Percentiles rank a stretch among this genome's conserved stretches.
phyloP scores from a whole-genome alignment of 805 yeast species.

The Hagleromyces aurorensis region DNA sequence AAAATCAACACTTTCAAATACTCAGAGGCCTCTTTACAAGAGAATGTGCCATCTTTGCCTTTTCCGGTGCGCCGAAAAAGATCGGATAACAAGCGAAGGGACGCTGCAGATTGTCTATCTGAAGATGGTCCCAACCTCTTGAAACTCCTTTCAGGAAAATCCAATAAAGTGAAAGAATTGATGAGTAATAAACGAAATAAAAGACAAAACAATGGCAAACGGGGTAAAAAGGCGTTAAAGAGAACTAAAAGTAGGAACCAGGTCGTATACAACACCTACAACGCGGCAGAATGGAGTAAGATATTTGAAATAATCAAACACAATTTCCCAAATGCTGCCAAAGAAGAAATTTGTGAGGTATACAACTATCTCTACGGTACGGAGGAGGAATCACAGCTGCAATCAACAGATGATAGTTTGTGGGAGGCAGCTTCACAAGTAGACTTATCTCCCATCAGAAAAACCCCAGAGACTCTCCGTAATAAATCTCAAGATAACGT shows the following conservation, averaged over 20 bases:
- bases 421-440: slow-evolving; percentile 21
- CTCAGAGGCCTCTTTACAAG: slow-evolving; percentile 1
- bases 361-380: slow-evolving; percentile 23
- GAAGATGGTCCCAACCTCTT: slow-evolving; percentile 15
- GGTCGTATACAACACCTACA: slow-evolving; percentile 18
- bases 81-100: slow-evolving; percentile 7
- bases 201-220: background rate
- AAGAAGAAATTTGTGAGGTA: slow-evolving; percentile 17
- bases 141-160: slow-evolving; percentile 28
- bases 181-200: slow-evolving; percentile 7
- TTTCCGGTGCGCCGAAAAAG: too few relatives aligned
- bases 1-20: slow-evolving; percentile 20
- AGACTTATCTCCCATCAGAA: too few relatives aligned
- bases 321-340: slow-evolving; percentile 18
- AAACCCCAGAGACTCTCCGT: slow-evolving; percentile 7
- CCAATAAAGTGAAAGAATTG: slow-evolving; percentile 23
- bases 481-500: background rate
- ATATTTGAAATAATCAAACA: slow-evolving; percentile 13
- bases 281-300: slow-evolving; percentile 25
- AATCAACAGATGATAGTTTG: slow-evolving; percentile 5
- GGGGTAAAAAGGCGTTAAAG: background rate
- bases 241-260: background rate
- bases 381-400: slow-evolving; percentile 3
- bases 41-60: background rate
- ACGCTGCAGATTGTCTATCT: slow-evolving; percentile 7